Evolutionary conservation across 176 grass and related monocot species (phyloP).

Genomic region (Oryza punctata): DNA sequence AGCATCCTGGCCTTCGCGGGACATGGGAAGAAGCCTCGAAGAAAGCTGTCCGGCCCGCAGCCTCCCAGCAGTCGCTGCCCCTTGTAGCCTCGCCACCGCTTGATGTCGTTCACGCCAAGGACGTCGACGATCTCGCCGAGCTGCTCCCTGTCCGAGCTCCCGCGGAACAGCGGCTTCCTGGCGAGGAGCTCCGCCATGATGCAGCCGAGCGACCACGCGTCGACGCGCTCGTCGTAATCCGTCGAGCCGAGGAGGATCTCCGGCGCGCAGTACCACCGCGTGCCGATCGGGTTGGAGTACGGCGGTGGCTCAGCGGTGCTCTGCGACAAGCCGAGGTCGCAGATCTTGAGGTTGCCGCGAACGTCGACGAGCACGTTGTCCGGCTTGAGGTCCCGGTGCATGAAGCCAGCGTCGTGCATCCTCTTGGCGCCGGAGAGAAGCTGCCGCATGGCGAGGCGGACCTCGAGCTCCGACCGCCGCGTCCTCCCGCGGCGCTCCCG

Average conservation of each 20-base stretch:
- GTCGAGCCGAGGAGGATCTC: not conserved
- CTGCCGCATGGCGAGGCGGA: constrained; percentile 21
- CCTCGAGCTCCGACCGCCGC: constrained; percentile 3
- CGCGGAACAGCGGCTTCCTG: constrained; percentile 7
- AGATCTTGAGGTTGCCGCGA: constrained; percentile 32
- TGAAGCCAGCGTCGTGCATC: not conserved
- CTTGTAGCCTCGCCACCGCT: not conserved
- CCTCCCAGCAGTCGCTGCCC: not conserved
- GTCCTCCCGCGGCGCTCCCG: not conserved
- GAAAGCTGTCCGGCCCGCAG: not conserved
- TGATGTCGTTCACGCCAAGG: not conserved
- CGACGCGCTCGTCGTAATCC: not conserved
- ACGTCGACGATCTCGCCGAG: constrained; percentile 28
- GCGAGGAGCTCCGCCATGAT: constrained; percentile 45
- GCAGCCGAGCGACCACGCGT: constrained; percentile 43
- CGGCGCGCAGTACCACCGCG: constrained; percentile 19
- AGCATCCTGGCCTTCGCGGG: not conserved
- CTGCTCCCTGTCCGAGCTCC: constrained; percentile 31
- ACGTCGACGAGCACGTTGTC: constrained; percentile 25
- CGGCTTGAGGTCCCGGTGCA: not conserved
- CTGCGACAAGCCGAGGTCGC: constrained; percentile 30
- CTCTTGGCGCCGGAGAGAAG: constrained; percentile 1
- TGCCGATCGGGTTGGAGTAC: constrained; percentile 15
- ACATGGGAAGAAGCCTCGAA: not conserved
- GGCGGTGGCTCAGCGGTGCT: not conserved